Conservation (phyloP, 805 yeast species). For the Candida nitratophila region DNA sequence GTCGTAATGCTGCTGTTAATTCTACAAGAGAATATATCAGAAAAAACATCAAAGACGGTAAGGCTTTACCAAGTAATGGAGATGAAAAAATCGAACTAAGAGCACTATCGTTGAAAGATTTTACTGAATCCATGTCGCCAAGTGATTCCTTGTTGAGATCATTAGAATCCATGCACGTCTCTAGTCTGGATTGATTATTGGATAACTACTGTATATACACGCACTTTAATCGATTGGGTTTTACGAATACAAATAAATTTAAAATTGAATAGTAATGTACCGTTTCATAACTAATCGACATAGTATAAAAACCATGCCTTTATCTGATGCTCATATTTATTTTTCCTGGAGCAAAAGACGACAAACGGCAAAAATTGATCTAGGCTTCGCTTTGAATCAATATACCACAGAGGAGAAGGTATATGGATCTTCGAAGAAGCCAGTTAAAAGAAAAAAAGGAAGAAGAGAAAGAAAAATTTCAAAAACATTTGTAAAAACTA, state of each 20-base stretch:
- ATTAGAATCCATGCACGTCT: neutral
- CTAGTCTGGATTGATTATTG: neutral
- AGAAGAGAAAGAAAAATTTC: no score
- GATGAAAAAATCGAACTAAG: conserved; percentile 40
- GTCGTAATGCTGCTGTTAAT: conserved; percentile 88
- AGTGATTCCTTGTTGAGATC: conserved; percentile 19
- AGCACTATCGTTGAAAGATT: conserved; percentile 60
- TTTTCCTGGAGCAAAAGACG: conserved; percentile 5
- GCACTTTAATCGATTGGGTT: no score
- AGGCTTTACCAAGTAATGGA: conserved; percentile 22
- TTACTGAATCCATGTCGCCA: conserved; percentile 34
- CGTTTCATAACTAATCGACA: conserved; percentile 5
- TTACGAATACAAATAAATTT: no score
- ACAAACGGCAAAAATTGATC: conserved; percentile 12
- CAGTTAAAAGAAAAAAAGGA: conserved; percentile 8
- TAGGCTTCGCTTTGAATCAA: conserved; percentile 46
- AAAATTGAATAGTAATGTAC: conserved; percentile 5
- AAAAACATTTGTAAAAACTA: no score
- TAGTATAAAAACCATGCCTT: conserved; percentile 1
- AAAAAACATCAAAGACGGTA: conserved; percentile 41
- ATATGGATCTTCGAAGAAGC: conserved; percentile 44
- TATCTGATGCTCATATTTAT: neutral
- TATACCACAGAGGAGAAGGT: conserved; percentile 30
- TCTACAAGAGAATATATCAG: conserved; percentile 81
- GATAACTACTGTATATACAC: neutral